phyloP scores from a whole-genome alignment of 371 early-diverging fungal genomes.

The Syncephalastrum monosporum region DNA sequence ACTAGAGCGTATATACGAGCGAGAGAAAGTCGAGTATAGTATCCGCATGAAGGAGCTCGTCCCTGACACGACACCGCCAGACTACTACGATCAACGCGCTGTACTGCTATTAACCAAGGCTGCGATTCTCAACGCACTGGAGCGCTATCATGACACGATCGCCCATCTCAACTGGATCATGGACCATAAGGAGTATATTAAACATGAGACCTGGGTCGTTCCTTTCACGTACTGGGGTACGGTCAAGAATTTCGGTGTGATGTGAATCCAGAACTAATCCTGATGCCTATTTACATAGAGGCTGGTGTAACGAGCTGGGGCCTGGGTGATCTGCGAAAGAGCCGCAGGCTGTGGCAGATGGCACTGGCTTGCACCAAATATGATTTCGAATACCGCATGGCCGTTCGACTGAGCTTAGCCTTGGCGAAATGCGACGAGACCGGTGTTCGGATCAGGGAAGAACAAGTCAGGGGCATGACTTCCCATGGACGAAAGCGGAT shows the following conservation, averaged over 20 bases:
- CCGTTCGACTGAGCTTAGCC: slow-evolving; percentile 45
- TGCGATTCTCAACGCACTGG: slow-evolving; percentile 41
- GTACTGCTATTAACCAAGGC: slow-evolving; percentile 40
- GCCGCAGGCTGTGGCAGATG: slow-evolving; percentile 52
- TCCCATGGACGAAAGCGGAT: slow-evolving; percentile 47
- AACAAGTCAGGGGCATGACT: slow-evolving; percentile 24
- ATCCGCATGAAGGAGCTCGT: slow-evolving; percentile 43
- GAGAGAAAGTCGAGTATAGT: slow-evolving; percentile 47
- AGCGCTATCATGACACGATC: slow-evolving; percentile 38
- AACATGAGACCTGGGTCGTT: slow-evolving; percentile 57
- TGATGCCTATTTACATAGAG: slow-evolving; percentile 36
- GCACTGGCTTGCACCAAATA: slow-evolving; percentile 53
- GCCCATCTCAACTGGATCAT: slow-evolving; percentile 60
- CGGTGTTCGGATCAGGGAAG: slow-evolving; percentile 27
- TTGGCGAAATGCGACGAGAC: slow-evolving; percentile 43
- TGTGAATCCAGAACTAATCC: slow-evolving; percentile 7
- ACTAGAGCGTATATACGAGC: slow-evolving; percentile 43
- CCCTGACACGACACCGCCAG: slow-evolving; percentile 39
- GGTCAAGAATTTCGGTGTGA: neutral
- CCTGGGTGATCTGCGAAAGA: slow-evolving; percentile 43
- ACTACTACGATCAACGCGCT: slow-evolving; percentile 49
- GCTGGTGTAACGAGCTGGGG: slow-evolving; percentile 61
- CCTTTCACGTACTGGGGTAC: slow-evolving; percentile 71
- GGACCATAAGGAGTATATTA: slow-evolving; percentile 48
- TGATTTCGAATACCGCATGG: slow-evolving; percentile 64